phyloP scores from a whole-genome alignment of 306 rosid species.

The Citrullus colocynthis region DNA sequence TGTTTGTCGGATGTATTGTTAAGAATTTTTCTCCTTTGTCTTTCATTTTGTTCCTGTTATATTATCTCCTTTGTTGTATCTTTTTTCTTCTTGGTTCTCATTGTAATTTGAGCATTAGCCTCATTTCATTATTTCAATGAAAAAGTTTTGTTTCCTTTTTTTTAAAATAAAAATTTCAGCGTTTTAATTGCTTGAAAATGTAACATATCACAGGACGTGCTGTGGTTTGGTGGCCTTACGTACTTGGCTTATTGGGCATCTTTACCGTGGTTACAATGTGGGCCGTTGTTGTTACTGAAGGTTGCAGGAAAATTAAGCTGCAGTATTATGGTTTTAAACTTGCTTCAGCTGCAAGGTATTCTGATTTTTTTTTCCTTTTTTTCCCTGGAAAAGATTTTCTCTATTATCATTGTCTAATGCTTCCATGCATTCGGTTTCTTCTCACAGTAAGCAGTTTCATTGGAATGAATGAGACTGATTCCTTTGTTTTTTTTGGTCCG shows the following conservation, averaged over 20 bases:
- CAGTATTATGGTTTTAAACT: conserved; percentile 96
- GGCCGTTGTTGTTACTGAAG: conserved; percentile 99
- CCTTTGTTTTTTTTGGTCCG: background rate
- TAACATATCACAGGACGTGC: conserved; percentile 45
- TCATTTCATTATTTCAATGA: too few species aligned
- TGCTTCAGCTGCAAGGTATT: conserved; percentile 92
- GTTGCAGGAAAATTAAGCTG: conserved; percentile 91
- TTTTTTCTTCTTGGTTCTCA: too few species aligned
- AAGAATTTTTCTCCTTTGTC: too few species aligned
- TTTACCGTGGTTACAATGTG: conserved; percentile 91
- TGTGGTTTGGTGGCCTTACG: conserved; percentile 62
- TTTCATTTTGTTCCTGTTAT: too few species aligned
- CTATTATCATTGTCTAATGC: background rate
- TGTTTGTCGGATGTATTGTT: too few species aligned
- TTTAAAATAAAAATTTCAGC: background rate
- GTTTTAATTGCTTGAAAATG: background rate
- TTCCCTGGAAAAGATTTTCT: background rate
- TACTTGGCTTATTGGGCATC: conserved; percentile 63
- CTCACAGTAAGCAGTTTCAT: background rate
- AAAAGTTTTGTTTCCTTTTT: too few species aligned
- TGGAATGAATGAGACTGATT: background rate
- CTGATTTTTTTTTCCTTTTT: background rate
- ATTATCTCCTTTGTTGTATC: too few species aligned
- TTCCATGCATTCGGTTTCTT: background rate
- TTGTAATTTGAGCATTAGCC: too few species aligned